Base-by-base conservation (phyloP, 2,329 filamentous ascomycete species). In the Colletotrichum cordylinicola region DNA sequence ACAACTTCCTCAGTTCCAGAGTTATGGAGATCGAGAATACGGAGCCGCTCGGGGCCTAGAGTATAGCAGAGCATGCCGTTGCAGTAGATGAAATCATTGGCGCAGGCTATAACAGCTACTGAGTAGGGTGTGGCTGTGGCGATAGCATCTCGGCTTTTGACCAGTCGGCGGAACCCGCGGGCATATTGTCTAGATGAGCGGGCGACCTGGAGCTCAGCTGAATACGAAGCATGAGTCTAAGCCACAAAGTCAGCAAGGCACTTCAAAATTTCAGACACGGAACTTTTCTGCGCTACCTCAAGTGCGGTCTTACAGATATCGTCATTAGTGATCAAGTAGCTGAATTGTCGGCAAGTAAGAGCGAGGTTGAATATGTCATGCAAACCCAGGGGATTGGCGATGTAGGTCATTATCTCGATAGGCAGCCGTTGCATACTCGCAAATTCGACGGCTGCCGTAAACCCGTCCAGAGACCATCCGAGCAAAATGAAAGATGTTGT, bases 61-160 rank as follows among this genome's bases (percentile, higher is more conserved):
- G 90, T 88, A 80, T 95, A 93, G 79, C 93, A 94, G 18, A 96
- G 84, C 13, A 91, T 87, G 8, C 94, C 93, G 73, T 91, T 88
- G 21, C 87, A 85, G 81, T 94, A 95, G 3, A 92, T 82, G 82
- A 93, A 95, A 5, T 87, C 86, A 29, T 91, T 88, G 5, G 89
- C 92, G 68, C 91, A 85, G 5, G 89, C 93, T 37, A 95, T 80
- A 1, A 92, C 85, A 4, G 89, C 89, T 18, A 90, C 89, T 0
- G 90, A 88, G 80, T 91, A 95, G 0, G 94, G 94, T 37, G 87
- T 84, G 7, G 92, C 92, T 27, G 87, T 88, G 5, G 91, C 87
- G 64, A 94, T 85, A 27, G 94, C 92, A 67, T 90, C 83, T 68
- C 90, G 88, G 65, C 92, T 87, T 80, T 93, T 93, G 76, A 91